Percentiles rank a stretch among this genome's conserved stretches.
Conservation (phyloP, 306 rosid species). For the Cicer judaicum region DNA sequence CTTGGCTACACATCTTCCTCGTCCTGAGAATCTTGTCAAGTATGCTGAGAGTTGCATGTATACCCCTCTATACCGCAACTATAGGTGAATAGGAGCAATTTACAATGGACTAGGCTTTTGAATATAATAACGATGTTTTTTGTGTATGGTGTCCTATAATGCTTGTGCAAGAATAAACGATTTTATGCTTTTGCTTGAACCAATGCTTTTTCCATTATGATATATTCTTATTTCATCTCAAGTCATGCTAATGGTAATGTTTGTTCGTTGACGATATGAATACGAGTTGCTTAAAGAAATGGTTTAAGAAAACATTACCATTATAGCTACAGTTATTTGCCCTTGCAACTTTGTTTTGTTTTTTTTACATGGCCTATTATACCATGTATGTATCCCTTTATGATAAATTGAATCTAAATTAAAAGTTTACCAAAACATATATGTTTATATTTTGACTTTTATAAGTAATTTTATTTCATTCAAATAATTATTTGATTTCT, state of each 20-base stretch:
- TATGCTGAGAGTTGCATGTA: constrained; percentile 95
- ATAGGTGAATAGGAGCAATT: constrained; percentile 55
- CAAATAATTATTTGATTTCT: too few species aligned
- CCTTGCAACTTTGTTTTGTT: constrained; percentile 1
- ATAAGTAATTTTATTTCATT: too few species aligned
- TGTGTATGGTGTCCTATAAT: constrained; percentile 32
- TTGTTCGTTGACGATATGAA: background rate
- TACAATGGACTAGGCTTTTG: background rate
- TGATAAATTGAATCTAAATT: too few species aligned
- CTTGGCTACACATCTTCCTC: constrained; percentile 87
- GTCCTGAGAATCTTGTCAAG: constrained; percentile 76
- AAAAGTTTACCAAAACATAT: too few species aligned
- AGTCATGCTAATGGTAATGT: background rate
- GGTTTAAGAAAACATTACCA: constrained; percentile 16
- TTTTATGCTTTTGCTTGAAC: constrained; percentile 28
- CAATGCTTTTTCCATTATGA: constrained; percentile 24
- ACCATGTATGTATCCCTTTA: background rate
- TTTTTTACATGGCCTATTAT: background rate
- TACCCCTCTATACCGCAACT: constrained; percentile 70
- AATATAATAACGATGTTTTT: constrained; percentile 22
- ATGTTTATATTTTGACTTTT: too few species aligned
- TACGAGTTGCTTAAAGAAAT: background rate
- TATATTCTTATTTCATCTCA: constrained; percentile 15
- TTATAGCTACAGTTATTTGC: background rate
- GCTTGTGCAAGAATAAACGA: constrained; percentile 22